Base-by-base conservation (phyloP, 345 rosid genomes). In the Eutrema yunnanense region DNA sequence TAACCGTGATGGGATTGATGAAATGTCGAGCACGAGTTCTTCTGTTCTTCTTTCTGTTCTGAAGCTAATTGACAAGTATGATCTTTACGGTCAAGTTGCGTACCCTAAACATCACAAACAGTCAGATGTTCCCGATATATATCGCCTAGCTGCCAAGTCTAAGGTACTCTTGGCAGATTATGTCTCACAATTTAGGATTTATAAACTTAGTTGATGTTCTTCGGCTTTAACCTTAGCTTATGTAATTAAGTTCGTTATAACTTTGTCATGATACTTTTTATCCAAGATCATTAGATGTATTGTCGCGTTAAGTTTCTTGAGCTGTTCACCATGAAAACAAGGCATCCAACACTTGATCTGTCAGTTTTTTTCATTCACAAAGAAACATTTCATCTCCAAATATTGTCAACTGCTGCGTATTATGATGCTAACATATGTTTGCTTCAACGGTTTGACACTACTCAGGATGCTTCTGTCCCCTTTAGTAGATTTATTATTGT, bases 21-120 rank as follows among this genome's bases (percentile, higher is more conserved):
- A 96, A 82, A 96, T 96, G 99, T 87, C 99, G 36, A 84, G 88
- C 79, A 90, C 97, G n/a, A 96, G 64, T 88, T 79, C 99, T 10
- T 85, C 98, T 26, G 92, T 90, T 62, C 99, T 96, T 52, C 91
- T 96, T 40, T 92, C 99, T 36, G 94, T 92, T 36, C 87, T 96
- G 50, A 96, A 96, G 89, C 96, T 96, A 57, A 85, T 96, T 78
- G 99, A 96, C 85, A 96, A 92, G 66, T 85, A 87, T 85, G 99
- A 96, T 84, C 87, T 96, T 13, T 96, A 96, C 57, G 99, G 99
- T 72, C 97, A 90, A 90, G 98, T 96, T 49, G 99, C 99, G 29
- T 96, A 96, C 65, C 98, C 99, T 65, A 96, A 96, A 79, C 99
- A 92, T 78, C 99, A 92, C 84, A 96, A 90, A 81, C 99, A 96